Conservation (phyloP, 208 protist genomes). For the Perkinsela sp. region DNA sequence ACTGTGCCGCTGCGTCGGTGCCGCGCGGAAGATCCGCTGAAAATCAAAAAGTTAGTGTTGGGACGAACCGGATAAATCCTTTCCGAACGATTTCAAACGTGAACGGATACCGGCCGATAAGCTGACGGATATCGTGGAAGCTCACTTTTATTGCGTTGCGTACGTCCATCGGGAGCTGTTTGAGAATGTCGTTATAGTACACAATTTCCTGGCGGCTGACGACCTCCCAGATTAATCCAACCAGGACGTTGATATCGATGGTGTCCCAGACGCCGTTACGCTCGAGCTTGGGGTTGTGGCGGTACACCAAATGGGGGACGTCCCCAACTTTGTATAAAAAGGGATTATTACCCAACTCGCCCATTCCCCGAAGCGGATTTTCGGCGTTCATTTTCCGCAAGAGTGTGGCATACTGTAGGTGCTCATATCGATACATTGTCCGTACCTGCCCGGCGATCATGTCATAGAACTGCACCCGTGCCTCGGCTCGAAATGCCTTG, state of each 20-base stretch:
- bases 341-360: neutral
- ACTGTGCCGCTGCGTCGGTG: too few species aligned
- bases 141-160: neutral
- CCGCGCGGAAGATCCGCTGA: neutral
- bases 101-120: neutral
- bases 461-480: neutral
- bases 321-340: neutral
- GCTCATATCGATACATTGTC: neutral
- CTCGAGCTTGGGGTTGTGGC: neutral
- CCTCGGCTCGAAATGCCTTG: neutral
- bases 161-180: neutral
- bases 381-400: neutral
- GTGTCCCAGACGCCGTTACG: neutral
- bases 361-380: neutral
- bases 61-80: neutral
- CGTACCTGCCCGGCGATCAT: neutral
- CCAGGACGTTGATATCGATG: neutral
- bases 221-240: neutral
- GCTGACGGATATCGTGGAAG: neutral
- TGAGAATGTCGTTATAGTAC: neutral
- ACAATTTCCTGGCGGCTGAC: neutral
- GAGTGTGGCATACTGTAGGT: neutral
- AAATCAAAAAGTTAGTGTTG: neutral
- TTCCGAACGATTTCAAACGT: neutral
- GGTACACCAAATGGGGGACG: neutral